Evolutionary conservation across 495 filamentous ascomycete genomes (phyloP), one percentile per base, ranked within the genome.

Genomic region (Talaromyces ruber): DNA sequence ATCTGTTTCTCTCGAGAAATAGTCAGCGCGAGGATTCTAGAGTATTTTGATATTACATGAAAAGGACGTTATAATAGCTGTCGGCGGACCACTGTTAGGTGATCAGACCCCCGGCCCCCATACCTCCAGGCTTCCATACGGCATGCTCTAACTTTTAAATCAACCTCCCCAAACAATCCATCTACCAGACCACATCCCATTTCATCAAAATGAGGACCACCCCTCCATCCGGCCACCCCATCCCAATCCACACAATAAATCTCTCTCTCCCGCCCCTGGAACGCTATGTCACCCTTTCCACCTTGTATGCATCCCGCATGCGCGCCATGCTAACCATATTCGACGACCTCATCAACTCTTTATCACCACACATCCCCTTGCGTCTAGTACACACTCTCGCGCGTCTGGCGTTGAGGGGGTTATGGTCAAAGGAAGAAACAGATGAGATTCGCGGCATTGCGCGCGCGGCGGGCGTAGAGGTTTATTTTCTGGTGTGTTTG

Each of bases 361-460:
- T 77, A 8, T 62, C 66, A 1, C 70, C 72, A 30, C 64, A 61
- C 6, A 62, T 68, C 56, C 70, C 64, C 4, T 22, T 72, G 8
- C 65, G 64, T 18, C 59, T 63, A 30, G 63, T 82, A 9, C 72
- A 76, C 57, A 64, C 63, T 5, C 32, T 83, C 1, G 75, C 80
- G 3, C 66, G 72, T 3, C 14, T 82, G 4, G 70, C 78, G 47
- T 66, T 88, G 5, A 73, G 80, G 11, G 68, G 76, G 16, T 66
- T 89, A 0, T 78, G 82, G 66, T 75, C 71, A 6, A 30, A 69
- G 8, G 86, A 89, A 60, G 84, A 89, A 66, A 86, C 80, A 0
- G 74, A 79, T 53, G 86, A 88, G 66, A 71, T 89, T 26, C 75
- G 72, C 9, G 85, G 86, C 1, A 87, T 89, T 59, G 72, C 74